Conservation (phyloP, 805 yeast genomes). For the Suhomyces kilbournensis region DNA sequence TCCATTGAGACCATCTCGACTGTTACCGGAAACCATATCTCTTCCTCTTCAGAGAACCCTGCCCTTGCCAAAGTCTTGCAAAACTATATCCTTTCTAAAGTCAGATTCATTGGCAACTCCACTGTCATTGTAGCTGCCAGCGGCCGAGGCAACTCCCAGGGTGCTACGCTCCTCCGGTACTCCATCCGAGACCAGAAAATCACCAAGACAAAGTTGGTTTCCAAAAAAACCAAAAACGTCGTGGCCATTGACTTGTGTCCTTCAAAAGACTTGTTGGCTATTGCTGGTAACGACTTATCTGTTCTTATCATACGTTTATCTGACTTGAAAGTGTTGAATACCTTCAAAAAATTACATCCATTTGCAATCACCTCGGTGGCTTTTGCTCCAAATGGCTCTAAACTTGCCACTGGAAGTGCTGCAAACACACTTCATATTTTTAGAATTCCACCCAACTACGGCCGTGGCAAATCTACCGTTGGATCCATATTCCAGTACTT, state of each 20-base stretch:
- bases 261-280: constrained; percentile 43
- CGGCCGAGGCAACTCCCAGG: constrained; percentile 26
- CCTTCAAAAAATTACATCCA: constrained; percentile 61
- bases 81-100: constrained; percentile 37
- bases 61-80: constrained; percentile 20
- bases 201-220: constrained; percentile 39
- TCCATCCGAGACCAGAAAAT: constrained; percentile 42
- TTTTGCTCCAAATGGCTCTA: constrained; percentile 65
- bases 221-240: constrained; percentile 52
- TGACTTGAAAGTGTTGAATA: constrained; percentile 50
- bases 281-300: constrained; percentile 67
- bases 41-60: constrained; percentile 20
- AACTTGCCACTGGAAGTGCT: constrained; percentile 71
- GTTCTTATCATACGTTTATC: constrained; percentile 52
- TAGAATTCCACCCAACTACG: constrained; percentile 52
- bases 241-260: constrained; percentile 49
- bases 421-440: constrained; percentile 69
- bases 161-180: constrained; percentile 42
- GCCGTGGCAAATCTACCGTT: constrained; percentile 38
- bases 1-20: constrained; percentile 53
- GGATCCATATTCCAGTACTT: constrained; percentile 34
- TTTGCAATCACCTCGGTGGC: constrained; percentile 75
- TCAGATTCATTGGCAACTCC: constrained; percentile 37
- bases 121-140: constrained; percentile 35
- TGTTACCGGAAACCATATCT: constrained; percentile 39